These are phyloP conservation scores for Lachnum nothofagi DNA, from an alignment of 2,329 filamentous ascomycete genomes.

Conservation along the genomic window DNA sequence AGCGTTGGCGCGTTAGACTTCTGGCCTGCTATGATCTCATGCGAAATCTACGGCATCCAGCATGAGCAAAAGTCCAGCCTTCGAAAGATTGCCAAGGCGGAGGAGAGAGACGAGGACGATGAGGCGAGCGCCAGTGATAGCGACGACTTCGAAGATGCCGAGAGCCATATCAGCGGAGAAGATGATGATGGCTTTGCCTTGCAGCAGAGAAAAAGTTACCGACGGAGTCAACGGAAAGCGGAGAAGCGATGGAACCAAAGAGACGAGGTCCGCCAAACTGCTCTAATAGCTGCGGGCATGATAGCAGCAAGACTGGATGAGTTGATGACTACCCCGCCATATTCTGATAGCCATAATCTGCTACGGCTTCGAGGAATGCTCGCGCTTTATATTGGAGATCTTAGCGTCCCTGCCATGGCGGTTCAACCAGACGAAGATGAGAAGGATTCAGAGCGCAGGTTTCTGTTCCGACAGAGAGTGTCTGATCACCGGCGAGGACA, in stretches of 20 bases:
- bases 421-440: conserved; percentile 17
- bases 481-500: conserved; percentile 24
- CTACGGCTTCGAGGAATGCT: conserved; percentile 69
- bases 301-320: conserved; percentile 67
- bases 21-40: conserved; percentile 72
- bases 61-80: conserved; percentile 49
- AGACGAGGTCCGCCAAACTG: conserved; percentile 27
- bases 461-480: conserved; percentile 19
- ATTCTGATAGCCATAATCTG: conserved; percentile 60
- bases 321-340: conserved; percentile 64
- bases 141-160: conserved; percentile 19
- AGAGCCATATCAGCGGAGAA: conserved; percentile 10
- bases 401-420: conserved; percentile 42
- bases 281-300: conserved; percentile 46
- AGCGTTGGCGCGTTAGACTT: conserved; percentile 67
- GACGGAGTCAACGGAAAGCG: conserved; percentile 10
- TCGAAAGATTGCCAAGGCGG: conserved; percentile 33
- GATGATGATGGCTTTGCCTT: conserved; percentile 21
- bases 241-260: conserved; percentile 25
- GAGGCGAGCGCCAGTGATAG: conserved; percentile 12
- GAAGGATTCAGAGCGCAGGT: conserved; percentile 17
- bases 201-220: conserved; percentile 16
- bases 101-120: conserved; percentile 27
- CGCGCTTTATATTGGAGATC: conserved; percentile 68
- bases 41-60: conserved; percentile 74